These are phyloP conservation scores for Trypanosoma cruzi DNA, from an alignment of 208 protist species.

Conservation along the genomic window DNA sequence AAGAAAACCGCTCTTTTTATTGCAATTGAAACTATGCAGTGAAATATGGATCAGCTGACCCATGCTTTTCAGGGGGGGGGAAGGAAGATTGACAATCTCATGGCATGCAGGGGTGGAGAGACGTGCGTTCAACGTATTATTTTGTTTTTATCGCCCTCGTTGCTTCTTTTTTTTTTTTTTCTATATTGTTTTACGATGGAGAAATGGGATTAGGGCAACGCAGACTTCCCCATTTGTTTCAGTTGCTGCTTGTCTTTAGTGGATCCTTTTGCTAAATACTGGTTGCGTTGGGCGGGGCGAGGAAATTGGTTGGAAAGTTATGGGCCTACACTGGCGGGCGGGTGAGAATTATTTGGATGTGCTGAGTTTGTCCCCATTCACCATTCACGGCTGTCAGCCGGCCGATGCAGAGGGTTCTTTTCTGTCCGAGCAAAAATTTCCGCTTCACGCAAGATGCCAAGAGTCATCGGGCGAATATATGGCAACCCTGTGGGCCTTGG, in stretches of 20 bases:
- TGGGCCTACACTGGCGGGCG: background rate
- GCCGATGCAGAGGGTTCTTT: background rate
- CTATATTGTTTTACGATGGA: background rate
- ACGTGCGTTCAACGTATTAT: too few species aligned
- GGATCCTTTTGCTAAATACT: background rate
- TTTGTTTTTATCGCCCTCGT: background rate
- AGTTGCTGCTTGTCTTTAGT: background rate
- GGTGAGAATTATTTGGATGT: background rate
- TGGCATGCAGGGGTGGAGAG: too few species aligned
- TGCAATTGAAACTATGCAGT: too few species aligned
- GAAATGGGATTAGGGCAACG: background rate
- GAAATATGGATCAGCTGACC: too few species aligned
- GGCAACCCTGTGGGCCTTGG: slow-evolving; percentile 19
- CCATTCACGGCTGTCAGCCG: background rate
- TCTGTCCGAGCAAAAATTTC: background rate
- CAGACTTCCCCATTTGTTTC: slow-evolving; percentile 1
- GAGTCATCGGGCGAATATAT: slow-evolving; percentile 2
- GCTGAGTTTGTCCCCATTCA: background rate
- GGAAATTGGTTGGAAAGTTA: background rate
- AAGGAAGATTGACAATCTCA: too few species aligned
- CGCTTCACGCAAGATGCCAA: background rate
- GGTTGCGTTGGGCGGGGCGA: background rate
- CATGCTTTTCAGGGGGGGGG: too few species aligned
- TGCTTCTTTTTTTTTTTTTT: background rate
- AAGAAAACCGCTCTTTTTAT: too few species aligned